phyloP scores from a whole-genome alignment of 768 basidiomycete species.

The Xerocomus brunneocitrinus region DNA sequence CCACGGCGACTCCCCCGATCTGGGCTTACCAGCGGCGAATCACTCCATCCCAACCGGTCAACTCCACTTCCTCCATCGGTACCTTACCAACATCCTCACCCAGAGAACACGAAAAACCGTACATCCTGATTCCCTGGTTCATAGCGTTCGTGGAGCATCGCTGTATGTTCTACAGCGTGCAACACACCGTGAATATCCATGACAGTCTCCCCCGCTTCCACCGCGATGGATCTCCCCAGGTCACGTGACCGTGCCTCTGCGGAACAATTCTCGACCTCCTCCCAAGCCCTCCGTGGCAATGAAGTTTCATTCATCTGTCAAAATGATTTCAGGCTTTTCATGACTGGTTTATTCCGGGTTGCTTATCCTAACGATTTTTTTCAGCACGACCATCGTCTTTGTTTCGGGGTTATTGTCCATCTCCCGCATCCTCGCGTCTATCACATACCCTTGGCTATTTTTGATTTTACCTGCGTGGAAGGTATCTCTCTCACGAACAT shows the following conservation, averaged over 20 bases:
- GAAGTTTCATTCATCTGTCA: too few relatives aligned
- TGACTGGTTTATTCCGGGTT: not conserved
- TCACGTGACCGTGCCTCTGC: constrained; percentile 13
- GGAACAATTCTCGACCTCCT: too few relatives aligned
- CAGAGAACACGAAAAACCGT: not conserved
- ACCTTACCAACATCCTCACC: not conserved
- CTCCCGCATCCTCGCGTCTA: constrained; percentile 75
- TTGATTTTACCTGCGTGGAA: constrained; percentile 8
- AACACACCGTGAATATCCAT: not conserved
- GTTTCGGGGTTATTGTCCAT: constrained; percentile 64
- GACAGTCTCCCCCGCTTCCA: not conserved
- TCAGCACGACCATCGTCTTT: constrained; percentile 70
- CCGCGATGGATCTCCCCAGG: not conserved
- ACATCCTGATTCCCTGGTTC: not conserved
- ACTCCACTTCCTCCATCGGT: constrained; percentile 7
- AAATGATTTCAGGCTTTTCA: not conserved
- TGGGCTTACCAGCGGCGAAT: constrained; percentile 26
- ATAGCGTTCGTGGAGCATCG: not conserved
- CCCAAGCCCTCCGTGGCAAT: too few relatives aligned
- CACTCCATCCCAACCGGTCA: constrained; percentile 15
- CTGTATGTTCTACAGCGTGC: not conserved
- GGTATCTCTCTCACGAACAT: too few relatives aligned
- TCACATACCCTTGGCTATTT: constrained; percentile 71
- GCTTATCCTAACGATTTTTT: constrained; percentile 44
- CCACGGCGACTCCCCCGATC: constrained; percentile 30